Base-by-base conservation (phyloP, 1,139 yeast species). In the Ogataea hybrid region DNA sequence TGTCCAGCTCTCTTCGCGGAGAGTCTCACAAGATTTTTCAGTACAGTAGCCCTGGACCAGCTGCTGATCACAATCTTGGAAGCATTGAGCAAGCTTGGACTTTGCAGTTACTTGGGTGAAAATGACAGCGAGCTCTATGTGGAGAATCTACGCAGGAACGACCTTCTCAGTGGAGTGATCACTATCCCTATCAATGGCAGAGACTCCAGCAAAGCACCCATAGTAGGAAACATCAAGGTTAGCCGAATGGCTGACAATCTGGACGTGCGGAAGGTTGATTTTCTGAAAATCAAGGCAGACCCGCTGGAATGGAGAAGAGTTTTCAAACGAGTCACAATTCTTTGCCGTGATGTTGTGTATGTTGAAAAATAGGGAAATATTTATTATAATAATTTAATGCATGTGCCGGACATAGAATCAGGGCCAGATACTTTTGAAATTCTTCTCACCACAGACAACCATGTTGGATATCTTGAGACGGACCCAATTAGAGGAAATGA, bases 401-500 rank as follows among this genome's bases (percentile, higher is more conserved):
- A 69, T 31, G 65, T 68, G 2, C 57, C 62, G 5, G 46, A 52
- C 15, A 60, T 74, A 8, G 67, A 63, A 5, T 64, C 64, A 3
- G 81, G 80, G 1, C 72, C 72, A 15, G 69, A 65, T 59, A 87
- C 96, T 0, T 77, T 90, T 14, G 67, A 87, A 32, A 76, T 92
- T 17, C 75, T 92, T 28, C 65, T 92, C 16, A 89, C 98, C 2
- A 89, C 98, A 1, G 99, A 92, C 58, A 92, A 92, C 60, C 99
- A 92, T 70, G 96, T 92, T 23, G 99, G 99, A 2, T 90, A 82
- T 59, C 80, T 81, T 47, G 98, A 92, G 59, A 76, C 77, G 33
- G 98, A 92, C 59, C 92, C 96, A 1, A 81, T 92, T 9, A 73
- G 95, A 22, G 96, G 97, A 1, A 84, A 86, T 54, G 99, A 92